Conservation (phyloP, 164 flowering plant genomes). For the Sextonia rubra region DNA sequence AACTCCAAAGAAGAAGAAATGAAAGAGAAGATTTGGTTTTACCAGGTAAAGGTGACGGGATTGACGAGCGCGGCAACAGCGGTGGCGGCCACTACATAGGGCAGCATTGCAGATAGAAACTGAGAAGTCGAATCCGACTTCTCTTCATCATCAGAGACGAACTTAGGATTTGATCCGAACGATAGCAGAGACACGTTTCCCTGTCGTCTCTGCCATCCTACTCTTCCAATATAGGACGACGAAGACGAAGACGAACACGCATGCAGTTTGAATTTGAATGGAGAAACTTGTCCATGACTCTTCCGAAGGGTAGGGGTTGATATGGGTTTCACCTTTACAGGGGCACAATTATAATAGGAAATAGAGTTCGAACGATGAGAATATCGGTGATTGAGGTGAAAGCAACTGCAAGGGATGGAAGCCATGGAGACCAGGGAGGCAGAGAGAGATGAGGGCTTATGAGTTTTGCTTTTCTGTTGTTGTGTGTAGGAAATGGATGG, state of each 20-base stretch:
- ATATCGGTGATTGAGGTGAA: no score
- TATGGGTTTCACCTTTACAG: no score
- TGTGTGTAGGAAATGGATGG: no score
- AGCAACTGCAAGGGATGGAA: no score
- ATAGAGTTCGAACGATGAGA: no score
- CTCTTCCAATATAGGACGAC: conserved; percentile 47
- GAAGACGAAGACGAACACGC: conserved; percentile 44
- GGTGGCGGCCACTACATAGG: conserved; percentile 80
- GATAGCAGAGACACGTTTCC: conserved; percentile 55
- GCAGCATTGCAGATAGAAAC: conserved; percentile 72
- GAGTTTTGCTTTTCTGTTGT: no score
- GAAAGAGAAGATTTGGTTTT: conserved; percentile 3
- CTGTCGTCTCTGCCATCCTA: conserved; percentile 54
- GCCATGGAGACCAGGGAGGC: no score
- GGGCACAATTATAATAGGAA: no score
- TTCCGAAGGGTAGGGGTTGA: no score
- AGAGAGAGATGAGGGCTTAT: no score
- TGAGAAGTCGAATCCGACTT: conserved; percentile 49
- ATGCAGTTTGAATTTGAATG: no score
- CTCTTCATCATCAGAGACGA: conserved; percentile 9
- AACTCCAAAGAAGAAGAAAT: neutral
- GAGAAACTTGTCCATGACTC: no score
- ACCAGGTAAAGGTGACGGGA: conserved; percentile 86
- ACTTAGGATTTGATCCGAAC: conserved; percentile 32
- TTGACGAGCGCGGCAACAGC: conserved; percentile 71